phyloP scores from a whole-genome alignment of 176 grass and related monocot genomes.

The Oryza longistaminata region DNA sequence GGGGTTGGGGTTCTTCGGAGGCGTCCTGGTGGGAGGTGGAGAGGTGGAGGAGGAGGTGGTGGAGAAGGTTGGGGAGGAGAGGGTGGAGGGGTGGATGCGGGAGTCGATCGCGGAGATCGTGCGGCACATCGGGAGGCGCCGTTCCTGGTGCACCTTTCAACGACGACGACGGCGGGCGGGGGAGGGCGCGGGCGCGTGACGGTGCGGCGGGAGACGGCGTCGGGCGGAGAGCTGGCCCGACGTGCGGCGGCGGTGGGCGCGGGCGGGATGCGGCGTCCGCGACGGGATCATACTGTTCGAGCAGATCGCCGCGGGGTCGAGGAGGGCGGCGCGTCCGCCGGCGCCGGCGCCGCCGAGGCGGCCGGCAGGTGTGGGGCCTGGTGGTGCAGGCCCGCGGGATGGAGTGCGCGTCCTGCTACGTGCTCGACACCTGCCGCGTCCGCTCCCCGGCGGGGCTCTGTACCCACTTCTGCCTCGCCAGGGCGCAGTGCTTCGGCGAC shows the following conservation, averaged over 20 bases:
- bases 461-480: conserved; percentile 88
- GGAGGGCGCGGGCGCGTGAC: conserved; percentile 36
- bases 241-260: conserved; percentile 54
- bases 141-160: conserved; percentile 62
- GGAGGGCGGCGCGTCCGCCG: not conserved
- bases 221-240: conserved; percentile 53
- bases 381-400: conserved; percentile 63
- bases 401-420: conserved; percentile 56
- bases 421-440: conserved; percentile 80
- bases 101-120: conserved; percentile 62
- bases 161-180: conserved; percentile 9
- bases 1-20: not conserved
- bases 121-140: conserved; percentile 57
- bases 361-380: conserved; percentile 44
- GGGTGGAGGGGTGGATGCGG: conserved; percentile 39
- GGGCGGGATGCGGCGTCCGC: conserved; percentile 43
- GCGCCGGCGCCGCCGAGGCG: not conserved
- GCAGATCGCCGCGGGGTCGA: conserved; percentile 42
- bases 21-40: not conserved
- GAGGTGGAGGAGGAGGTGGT: not conserved
- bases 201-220: conserved; percentile 59
- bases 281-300: conserved; percentile 87
- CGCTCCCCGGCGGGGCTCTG: conserved; percentile 67
- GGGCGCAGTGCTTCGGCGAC: conserved; percentile 84
- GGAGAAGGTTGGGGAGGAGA: conserved; percentile 34